phyloP scores from a whole-genome alignment of 441 rosid genomes.

The Hura crepitans region DNA sequence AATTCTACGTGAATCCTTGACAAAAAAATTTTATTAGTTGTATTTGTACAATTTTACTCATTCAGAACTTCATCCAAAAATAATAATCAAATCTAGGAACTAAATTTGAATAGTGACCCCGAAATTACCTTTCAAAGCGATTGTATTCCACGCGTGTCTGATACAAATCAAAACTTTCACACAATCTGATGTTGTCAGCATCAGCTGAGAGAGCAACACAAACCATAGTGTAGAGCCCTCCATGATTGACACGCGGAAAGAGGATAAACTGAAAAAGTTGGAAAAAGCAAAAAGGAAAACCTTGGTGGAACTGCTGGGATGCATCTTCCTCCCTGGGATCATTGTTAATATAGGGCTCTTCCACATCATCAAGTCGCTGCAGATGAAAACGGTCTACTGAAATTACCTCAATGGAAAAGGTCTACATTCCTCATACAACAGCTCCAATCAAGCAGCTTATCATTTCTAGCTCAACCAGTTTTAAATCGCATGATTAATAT shows the following conservation, averaged over 20 bases:
- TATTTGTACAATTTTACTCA: background rate
- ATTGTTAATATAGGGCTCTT: slow-evolving; percentile 37
- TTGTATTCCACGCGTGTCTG: slow-evolving; percentile 46
- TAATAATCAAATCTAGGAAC: slow-evolving; percentile 6
- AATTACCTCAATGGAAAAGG: slow-evolving; percentile 17
- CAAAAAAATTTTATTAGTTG: background rate
- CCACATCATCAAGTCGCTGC: slow-evolving; percentile 67
- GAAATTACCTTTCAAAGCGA: slow-evolving; percentile 69
- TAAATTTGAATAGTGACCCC: slow-evolving; percentile 7
- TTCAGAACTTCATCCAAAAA: background rate
- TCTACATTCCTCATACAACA: background rate
- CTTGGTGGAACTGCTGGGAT: slow-evolving; percentile 61
- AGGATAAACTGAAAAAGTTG: background rate
- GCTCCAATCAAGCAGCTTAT: background rate
- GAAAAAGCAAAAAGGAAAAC: slow-evolving; percentile 26
- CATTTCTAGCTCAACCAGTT: background rate
- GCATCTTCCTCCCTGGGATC: slow-evolving; percentile 42
- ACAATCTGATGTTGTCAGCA: slow-evolving; percentile 66
- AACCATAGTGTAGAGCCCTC: background rate
- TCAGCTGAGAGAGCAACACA: slow-evolving; percentile 46
- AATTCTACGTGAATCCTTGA: background rate
- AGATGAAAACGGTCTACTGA: slow-evolving; percentile 17
- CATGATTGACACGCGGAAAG: background rate
- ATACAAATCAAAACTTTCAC: slow-evolving; percentile 53
- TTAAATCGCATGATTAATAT: background rate